phyloP scores from a whole-genome alignment of 2,329 filamentous ascomycete genomes.

The Neonectria hederae region DNA sequence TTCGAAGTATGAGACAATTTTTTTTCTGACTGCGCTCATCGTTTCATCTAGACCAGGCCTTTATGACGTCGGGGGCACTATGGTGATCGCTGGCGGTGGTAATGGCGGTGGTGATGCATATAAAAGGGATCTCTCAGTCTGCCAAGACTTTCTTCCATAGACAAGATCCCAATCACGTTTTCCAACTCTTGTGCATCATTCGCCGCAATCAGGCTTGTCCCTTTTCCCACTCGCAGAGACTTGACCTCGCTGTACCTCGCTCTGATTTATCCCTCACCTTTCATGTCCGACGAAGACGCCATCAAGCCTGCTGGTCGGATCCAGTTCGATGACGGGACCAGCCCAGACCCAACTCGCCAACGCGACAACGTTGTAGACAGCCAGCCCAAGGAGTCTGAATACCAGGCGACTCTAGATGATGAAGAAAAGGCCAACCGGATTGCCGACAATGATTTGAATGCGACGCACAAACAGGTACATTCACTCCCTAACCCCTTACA shows the following conservation, averaged over 20 bases:
- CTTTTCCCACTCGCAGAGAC: background rate
- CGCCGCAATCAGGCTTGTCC: background rate
- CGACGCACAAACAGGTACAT: slow-evolving; percentile 5
- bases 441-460: background rate
- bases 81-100: background rate
- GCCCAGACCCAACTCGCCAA: background rate
- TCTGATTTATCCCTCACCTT: background rate
- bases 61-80: background rate
- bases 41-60: background rate
- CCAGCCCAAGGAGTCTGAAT: background rate
- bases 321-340: background rate
- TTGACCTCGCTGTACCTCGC: background rate
- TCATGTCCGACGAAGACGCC: background rate
- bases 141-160: background rate
- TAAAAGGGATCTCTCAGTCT: background rate
- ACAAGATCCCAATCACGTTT: background rate
- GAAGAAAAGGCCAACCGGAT: slow-evolving; percentile 10
- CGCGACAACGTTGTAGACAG: background rate
- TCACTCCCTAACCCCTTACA: background rate
- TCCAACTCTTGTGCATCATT: background rate
- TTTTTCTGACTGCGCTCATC: background rate
- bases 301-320: background rate
- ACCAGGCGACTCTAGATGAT: background rate
- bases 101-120: background rate
- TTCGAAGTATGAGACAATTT: background rate